Percentiles rank a stretch among this genome's conserved stretches.
Evolutionary conservation across 1,284 basidiomycete genomes (phyloP).

Genomic region (Sporisorium iseilematis-ciliati): DNA sequence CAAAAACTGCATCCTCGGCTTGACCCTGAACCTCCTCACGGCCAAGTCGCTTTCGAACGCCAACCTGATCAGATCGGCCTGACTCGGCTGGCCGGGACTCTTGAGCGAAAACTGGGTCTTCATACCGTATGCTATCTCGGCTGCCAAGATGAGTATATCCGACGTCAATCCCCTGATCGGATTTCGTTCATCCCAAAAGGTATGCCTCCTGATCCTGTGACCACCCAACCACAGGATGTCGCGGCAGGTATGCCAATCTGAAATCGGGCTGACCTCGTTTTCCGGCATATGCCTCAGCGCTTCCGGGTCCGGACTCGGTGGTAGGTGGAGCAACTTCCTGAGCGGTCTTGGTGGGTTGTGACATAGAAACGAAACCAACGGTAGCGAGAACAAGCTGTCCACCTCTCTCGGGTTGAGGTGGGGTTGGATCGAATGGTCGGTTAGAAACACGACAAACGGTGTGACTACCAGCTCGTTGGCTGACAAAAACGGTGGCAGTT

Average conservation of each 20-base stretch:
- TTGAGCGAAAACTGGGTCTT: conserved; percentile 35
- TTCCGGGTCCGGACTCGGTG: conserved; percentile 30
- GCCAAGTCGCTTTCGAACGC: conserved; percentile 60
- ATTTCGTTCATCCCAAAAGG: conserved; percentile 65
- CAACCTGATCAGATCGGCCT: conserved; percentile 53
- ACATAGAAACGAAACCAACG: conserved; percentile 60
- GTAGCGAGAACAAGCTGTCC: conserved; percentile 56
- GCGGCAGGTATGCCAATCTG: conserved; percentile 65
- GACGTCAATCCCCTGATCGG: conserved; percentile 63
- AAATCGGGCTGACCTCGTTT: conserved; percentile 55
- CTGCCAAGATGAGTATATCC: conserved; percentile 64
- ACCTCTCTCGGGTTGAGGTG: conserved; percentile 63
- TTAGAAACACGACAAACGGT: conserved; percentile 60
- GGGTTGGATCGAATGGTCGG: conserved; percentile 48
- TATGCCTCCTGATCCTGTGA: conserved; percentile 56
- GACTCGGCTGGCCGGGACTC: conserved; percentile 41
- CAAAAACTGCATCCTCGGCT: conserved; percentile 61
- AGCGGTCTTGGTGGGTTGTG: conserved; percentile 49
- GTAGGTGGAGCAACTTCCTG: conserved; percentile 36
- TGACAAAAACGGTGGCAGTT: conserved; percentile 60
- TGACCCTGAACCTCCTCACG: conserved; percentile 54
- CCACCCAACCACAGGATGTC: conserved; percentile 63
- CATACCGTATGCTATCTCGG: conserved; percentile 51
- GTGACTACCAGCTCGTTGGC: conserved; percentile 68
- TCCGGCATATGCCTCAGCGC: conserved; percentile 44